Conservation (phyloP, 176 grass and related monocot species). For the Pontederia crassipes region DNA sequence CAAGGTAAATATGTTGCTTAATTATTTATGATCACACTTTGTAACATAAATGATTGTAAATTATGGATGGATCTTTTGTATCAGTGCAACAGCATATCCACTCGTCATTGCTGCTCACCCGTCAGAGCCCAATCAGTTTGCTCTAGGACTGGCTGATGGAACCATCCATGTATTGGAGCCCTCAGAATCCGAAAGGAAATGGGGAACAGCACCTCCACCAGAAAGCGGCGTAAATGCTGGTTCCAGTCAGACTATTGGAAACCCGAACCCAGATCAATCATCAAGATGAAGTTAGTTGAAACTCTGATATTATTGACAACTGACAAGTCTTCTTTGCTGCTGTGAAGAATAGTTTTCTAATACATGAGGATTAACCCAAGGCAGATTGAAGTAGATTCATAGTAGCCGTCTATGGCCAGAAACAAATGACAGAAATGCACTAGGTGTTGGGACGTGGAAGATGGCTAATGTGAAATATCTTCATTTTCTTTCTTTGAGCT, state of each 20-base stretch:
- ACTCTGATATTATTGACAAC: too few species aligned
- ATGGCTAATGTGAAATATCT: too few species aligned
- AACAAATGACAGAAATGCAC: too few species aligned
- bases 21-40: not conserved
- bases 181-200: conserved; percentile 83
- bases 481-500: too few species aligned
- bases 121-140: conserved; percentile 81
- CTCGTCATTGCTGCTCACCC: conserved; percentile 90
- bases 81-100: conserved; percentile 67
- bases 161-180: conserved; percentile 81
- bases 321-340: too few species aligned
- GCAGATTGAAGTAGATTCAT: too few species aligned
- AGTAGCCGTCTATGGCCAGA: too few species aligned
- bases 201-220: conserved; percentile 69
- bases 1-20: not conserved
- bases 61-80: conserved; percentile 18
- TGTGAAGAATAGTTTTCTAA: too few species aligned
- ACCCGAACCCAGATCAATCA: conserved; percentile 71
- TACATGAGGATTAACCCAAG: too few species aligned
- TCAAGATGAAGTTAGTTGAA: conserved; percentile 28
- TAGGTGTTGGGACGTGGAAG: too few species aligned
- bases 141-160: conserved; percentile 77
- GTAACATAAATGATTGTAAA: not conserved
- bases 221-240: not conserved
- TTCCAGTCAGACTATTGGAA: conserved; percentile 35